phyloP scores from a whole-genome alignment of 2,329 filamentous ascomycete genomes.

The Coniella vitis region DNA sequence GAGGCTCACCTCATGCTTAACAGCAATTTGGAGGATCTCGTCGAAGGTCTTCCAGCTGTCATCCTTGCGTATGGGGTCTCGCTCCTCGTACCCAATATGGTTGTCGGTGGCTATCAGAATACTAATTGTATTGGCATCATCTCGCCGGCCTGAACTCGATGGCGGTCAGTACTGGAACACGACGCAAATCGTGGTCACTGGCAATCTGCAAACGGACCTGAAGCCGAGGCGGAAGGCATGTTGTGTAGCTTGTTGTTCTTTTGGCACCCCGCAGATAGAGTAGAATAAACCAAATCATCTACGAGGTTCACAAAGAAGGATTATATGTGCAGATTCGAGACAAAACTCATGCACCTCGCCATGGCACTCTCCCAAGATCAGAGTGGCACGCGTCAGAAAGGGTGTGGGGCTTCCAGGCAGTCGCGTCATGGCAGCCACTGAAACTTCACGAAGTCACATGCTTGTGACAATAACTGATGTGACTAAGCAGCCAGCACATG shows the following conservation, averaged over 20 bases:
- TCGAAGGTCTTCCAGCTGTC: slow-evolving; percentile 97
- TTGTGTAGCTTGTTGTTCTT: background rate
- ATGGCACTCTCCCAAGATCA: background rate
- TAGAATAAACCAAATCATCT: background rate
- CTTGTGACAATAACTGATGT: background rate
- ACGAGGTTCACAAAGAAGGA: background rate
- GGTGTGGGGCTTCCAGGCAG: background rate
- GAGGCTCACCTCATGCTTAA: slow-evolving; percentile 62
- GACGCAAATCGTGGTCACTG: background rate
- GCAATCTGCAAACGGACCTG: slow-evolving; percentile 18
- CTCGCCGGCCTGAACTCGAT: slow-evolving; percentile 25
- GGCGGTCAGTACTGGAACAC: background rate
- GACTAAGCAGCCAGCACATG: background rate
- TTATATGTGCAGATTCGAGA: background rate
- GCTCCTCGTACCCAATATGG: slow-evolving; percentile 94
- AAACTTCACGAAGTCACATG: slow-evolving; percentile 9
- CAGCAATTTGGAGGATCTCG: slow-evolving; percentile 86
- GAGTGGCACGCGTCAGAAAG: slow-evolving; percentile 2
- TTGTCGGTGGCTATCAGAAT: slow-evolving; percentile 94
- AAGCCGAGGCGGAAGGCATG: slow-evolving; percentile 20
- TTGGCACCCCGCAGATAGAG: background rate
- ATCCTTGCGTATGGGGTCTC: slow-evolving; percentile 88
- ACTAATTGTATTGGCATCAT: slow-evolving; percentile 92
- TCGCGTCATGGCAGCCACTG: background rate
- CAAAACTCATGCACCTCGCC: no score